Evolutionary conservation across 225 moss, liverwort and hornwort genomes (phyloP).

Genomic region (Bryoerythrophyllum caledonicum): DNA sequence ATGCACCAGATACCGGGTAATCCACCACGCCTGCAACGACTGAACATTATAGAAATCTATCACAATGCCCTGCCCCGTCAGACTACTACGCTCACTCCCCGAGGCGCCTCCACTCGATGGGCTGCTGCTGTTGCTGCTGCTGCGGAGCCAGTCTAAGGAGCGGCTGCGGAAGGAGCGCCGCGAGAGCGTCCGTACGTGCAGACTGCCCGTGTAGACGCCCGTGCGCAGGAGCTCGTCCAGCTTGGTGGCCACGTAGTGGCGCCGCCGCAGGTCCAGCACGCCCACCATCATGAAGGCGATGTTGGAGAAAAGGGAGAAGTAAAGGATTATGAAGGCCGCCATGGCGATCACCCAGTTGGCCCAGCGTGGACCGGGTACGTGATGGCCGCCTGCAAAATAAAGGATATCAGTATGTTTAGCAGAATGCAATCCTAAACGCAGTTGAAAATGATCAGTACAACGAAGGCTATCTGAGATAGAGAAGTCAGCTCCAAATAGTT

Average conservation of each 20-base stretch:
- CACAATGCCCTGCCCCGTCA: slow-evolving; percentile 69
- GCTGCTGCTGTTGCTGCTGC: slow-evolving; percentile 22
- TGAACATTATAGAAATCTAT: slow-evolving; percentile 62
- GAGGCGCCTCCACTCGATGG: slow-evolving; percentile 29
- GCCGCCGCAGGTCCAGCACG: slow-evolving; percentile 84
- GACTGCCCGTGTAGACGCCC: slow-evolving; percentile 66
- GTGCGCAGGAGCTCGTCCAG: slow-evolving; percentile 88
- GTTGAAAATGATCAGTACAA: too few species aligned
- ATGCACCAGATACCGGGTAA: slow-evolving; percentile 65
- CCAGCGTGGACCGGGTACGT: slow-evolving; percentile 72
- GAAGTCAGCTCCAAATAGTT: too few species aligned
- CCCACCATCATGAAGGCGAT: slow-evolving; percentile 98
- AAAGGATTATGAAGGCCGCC: slow-evolving; percentile 63
- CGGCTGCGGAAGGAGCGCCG: slow-evolving; percentile 31
- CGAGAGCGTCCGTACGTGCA: slow-evolving; percentile 41
- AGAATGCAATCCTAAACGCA: too few species aligned
- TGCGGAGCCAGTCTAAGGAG: slow-evolving; percentile 41
- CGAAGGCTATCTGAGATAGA: too few species aligned
- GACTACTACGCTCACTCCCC: slow-evolving; percentile 57
- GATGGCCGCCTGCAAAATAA: slow-evolving; percentile 60
- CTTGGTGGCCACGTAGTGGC: slow-evolving; percentile 80
- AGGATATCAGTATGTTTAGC: too few species aligned
- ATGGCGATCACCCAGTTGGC: slow-evolving; percentile 51
- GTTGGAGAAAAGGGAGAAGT: slow-evolving; percentile 78
- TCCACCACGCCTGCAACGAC: slow-evolving; percentile 90